phyloP scores from a whole-genome alignment of 1,284 basidiomycete genomes.

The Inonotus obliquus region DNA sequence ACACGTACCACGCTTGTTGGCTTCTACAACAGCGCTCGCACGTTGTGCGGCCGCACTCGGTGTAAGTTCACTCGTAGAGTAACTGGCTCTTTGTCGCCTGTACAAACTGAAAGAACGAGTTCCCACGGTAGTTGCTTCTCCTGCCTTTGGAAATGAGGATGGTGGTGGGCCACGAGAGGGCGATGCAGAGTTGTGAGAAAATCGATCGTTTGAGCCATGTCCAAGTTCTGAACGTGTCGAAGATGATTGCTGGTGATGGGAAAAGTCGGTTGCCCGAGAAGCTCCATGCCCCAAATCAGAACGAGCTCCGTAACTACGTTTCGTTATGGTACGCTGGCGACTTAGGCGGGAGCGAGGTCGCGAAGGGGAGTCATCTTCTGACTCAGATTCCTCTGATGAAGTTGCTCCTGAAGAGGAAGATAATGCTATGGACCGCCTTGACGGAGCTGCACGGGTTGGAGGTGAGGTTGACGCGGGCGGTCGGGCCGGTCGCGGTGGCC shows the following conservation, averaged over 20 bases:
- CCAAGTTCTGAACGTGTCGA: conserved; percentile 16
- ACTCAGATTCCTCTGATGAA: conserved; percentile 37
- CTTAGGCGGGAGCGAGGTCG: conserved; percentile 21
- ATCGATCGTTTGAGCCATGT: conserved; percentile 8
- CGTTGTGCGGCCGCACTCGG: conserved; percentile 34
- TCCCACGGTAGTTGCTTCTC: conserved; percentile 23
- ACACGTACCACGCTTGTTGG: conserved; percentile 17
- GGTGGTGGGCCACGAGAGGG: conserved; percentile 20
- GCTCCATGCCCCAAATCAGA: conserved; percentile 20
- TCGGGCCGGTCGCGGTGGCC: conserved; percentile 8
- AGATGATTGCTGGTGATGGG: conserved; percentile 18
- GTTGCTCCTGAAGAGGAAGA: conserved; percentile 25
- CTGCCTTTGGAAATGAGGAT: conserved; percentile 26
- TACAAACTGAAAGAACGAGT: conserved; percentile 18
- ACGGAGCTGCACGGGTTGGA: conserved; percentile 4
- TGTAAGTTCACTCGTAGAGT: conserved; percentile 38
- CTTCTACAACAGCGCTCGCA: conserved; percentile 30
- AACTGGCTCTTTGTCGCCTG: conserved; percentile 25
- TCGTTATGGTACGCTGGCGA: conserved; percentile 22
- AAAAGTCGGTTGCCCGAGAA: neutral
- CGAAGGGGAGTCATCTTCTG: conserved; percentile 41
- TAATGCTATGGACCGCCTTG: conserved; percentile 31
- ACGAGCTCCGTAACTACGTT: conserved; percentile 19
- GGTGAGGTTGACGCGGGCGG: conserved; percentile 4
- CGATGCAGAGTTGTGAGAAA: conserved; percentile 21